Percentiles rank a stretch among this genome's conserved stretches.
phyloP scores from a whole-genome alignment of 352 stramenopile species.

The Elongisporangium prolatum region DNA sequence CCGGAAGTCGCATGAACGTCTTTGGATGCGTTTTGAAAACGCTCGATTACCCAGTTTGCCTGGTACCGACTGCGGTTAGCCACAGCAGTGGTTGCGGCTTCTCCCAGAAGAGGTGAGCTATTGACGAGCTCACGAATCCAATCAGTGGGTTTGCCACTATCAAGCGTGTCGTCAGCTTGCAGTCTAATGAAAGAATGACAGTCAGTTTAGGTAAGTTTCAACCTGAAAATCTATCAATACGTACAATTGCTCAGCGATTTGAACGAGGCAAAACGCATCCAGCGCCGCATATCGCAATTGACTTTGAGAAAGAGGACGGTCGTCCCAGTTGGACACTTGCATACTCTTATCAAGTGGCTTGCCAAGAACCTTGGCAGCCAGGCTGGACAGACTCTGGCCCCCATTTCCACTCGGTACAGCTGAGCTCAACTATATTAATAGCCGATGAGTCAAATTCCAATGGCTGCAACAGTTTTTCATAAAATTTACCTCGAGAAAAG shows the following conservation, averaged over 20 bases:
- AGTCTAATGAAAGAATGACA: too few relatives aligned
- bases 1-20: slow-evolving; percentile 8
- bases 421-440: slow-evolving; percentile 1
- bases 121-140: too few relatives aligned
- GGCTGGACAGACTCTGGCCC: slow-evolving; percentile 42
- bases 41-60: slow-evolving; percentile 19
- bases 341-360: slow-evolving; percentile 62
- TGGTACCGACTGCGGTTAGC: slow-evolving; percentile 24
- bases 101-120: too few relatives aligned
- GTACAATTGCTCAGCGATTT: slow-evolving; percentile 5
- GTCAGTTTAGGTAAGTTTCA: too few relatives aligned
- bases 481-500: slow-evolving; percentile 40
- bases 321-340: slow-evolving; percentile 27
- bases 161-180: too few relatives aligned
- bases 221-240: too few relatives aligned
- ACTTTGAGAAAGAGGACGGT: slow-evolving; percentile 16
- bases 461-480: too few relatives aligned
- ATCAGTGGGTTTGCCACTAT: too few relatives aligned
- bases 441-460: not conserved
- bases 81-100: slow-evolving; percentile 15
- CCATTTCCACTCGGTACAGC: slow-evolving; percentile 17
- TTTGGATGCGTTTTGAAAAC: slow-evolving; percentile 1
- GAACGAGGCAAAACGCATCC: slow-evolving; percentile 22
- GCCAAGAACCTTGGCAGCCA: slow-evolving; percentile 30
- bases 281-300: slow-evolving; percentile 23